phyloP scores from a whole-genome alignment of 345 rosid species.

The Turritis glabra region DNA sequence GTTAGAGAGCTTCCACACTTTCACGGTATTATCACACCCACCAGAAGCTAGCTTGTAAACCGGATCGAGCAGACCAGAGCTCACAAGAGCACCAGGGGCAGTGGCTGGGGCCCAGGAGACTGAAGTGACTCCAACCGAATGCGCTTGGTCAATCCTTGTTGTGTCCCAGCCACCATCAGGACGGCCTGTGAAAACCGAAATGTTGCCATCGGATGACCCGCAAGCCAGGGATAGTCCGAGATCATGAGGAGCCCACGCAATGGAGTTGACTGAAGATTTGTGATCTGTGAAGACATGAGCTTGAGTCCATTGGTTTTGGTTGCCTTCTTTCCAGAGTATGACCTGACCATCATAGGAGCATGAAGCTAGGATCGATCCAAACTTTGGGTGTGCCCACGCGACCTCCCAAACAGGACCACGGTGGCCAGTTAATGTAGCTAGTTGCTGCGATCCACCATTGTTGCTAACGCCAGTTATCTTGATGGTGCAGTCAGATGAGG shows the following conservation, averaged over 20 bases:
- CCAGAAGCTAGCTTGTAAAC: conserved; percentile 68
- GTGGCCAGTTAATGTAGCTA: conserved; percentile 61
- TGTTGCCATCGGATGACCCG: conserved; percentile 69
- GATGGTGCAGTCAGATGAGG: conserved; percentile 62
- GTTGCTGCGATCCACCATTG: conserved; percentile 52
- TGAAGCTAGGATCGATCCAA: conserved; percentile 64
- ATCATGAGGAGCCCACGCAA: conserved; percentile 72
- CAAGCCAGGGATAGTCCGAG: conserved; percentile 66
- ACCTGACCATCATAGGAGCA: conserved; percentile 77
- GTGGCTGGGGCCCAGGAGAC: conserved; percentile 71
- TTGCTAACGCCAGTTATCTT: conserved; percentile 56
- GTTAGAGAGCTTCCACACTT: conserved; percentile 60
- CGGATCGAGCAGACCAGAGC: conserved; percentile 52
- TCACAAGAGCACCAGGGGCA: conserved; percentile 58
- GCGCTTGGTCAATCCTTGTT: conserved; percentile 60
- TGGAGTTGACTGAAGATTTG: conserved; percentile 66
- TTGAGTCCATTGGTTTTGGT: conserved; percentile 64
- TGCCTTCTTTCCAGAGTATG: conserved; percentile 68
- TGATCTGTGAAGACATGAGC: conserved; percentile 65
- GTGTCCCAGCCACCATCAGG: conserved; percentile 70
- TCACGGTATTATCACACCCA: conserved; percentile 63
- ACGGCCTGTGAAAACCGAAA: conserved; percentile 60
- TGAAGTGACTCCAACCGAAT: conserved; percentile 67
- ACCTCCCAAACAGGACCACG: conserved; percentile 71
- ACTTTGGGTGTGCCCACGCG: conserved; percentile 74